Percentiles rank a stretch among this genome's conserved stretches.
These are phyloP conservation scores for Luvunga scandens DNA, from an alignment of 345 rosid species.

Conservation along the genomic window DNA sequence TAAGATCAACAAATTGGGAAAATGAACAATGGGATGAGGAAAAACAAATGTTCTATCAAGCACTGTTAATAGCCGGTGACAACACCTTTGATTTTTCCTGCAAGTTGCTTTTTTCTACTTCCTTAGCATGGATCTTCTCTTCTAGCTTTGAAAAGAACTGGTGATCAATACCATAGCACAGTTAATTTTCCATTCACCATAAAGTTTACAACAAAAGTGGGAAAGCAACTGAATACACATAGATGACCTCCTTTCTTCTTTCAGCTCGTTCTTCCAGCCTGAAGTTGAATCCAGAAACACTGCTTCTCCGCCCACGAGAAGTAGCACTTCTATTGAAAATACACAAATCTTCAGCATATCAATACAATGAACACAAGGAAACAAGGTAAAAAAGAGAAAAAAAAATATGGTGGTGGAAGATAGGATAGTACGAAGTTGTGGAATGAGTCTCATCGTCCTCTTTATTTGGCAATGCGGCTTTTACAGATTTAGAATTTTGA, in stretches of 20 bases:
- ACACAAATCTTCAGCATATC: not conserved
- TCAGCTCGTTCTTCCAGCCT: slow-evolving; percentile 97
- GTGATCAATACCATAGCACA: slow-evolving; percentile 6
- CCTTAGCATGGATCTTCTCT: slow-evolving; percentile 94
- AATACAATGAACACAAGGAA: not conserved
- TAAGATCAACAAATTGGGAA: not conserved
- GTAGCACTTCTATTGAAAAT: slow-evolving; percentile 52
- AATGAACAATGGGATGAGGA: not conserved
- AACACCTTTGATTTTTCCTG: slow-evolving; percentile 92
- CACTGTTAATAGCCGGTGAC: not conserved
- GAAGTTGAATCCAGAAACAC: slow-evolving; percentile 76
- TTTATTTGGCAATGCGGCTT: slow-evolving; percentile 39
- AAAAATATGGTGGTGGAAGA: slow-evolving; percentile 10
- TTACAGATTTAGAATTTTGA: slow-evolving; percentile 39
- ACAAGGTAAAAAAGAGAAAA: not conserved
- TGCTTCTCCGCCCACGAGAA: slow-evolving; percentile 49
- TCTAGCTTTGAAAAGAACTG: slow-evolving; percentile 92
- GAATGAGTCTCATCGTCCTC: slow-evolving; percentile 86
- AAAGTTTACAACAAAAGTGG: slow-evolving; percentile 2
- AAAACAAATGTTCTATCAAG: slow-evolving; percentile 8
- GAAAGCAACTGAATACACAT: slow-evolving; percentile 4
- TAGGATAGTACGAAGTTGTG: slow-evolving; percentile 64
- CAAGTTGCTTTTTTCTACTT: slow-evolving; percentile 64
- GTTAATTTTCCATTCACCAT: slow-evolving; percentile 1
- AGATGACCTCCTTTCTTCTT: slow-evolving; percentile 80